Evolutionary conservation across 2,329 filamentous ascomycete genomes (phyloP), one percentile per base, ranked within the genome.

Genomic region (Aspergillus sergii): DNA sequence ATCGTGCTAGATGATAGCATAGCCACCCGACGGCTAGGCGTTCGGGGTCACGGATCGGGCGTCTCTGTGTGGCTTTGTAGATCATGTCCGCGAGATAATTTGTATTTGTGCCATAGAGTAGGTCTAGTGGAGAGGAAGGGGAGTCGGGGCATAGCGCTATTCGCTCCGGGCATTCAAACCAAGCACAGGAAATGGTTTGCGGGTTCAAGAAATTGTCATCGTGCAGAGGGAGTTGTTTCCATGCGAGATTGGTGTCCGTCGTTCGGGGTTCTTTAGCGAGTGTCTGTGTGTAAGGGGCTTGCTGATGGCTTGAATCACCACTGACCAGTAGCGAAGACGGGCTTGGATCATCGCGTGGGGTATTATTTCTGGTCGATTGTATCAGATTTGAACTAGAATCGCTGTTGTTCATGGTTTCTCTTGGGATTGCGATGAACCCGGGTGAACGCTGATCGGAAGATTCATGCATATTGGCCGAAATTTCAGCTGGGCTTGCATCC

Each of bases 21-120:
- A 69, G 32, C 65, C 65, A 67, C 7, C 72, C 72, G 11, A 68
- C 59, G 3, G 66, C 65, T n/a, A 74, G 57, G 26, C 66, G 57
- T 58, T 74, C 72, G 11, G 70, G 68, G 41, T 71, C 72, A 1
- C 72, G 70, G 9, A 73, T 26, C 6, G 72, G 69, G 2, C 72
- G 68, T 23, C 62, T 54, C 30, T 68, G 66, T 10, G 70, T 50
- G 14, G 54, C 26, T 4, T 23, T 61, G 58, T 72, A 68, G 26
- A 74, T 72, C 55, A 64, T 59, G n/a, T 73, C 59, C 48, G 72
- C 72, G 11, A 74, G 63, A 16, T 56, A 45, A 43, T 74, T 74
- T 46, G 66, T 65, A 21, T 68, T 68, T 26, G 68, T 70, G 19
- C 72, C 72, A 26, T 74, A 72, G 1, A 74, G 55, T 6, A 74